These are phyloP conservation scores for Thalassia testudinum DNA, from an alignment of 116 monocot species.

Conservation along the genomic window DNA sequence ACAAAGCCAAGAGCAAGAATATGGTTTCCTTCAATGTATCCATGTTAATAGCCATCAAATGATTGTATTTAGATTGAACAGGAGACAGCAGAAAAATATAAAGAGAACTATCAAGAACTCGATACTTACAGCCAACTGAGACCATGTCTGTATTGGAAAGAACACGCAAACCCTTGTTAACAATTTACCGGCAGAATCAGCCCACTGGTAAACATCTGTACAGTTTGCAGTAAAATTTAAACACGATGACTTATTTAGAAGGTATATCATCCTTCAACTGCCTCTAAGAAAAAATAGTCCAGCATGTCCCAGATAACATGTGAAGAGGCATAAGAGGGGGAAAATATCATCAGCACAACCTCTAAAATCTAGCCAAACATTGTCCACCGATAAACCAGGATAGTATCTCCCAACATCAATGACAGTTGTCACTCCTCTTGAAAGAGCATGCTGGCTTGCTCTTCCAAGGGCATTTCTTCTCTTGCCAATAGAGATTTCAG, in stretches of 20 bases:
- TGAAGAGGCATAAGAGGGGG: background rate
- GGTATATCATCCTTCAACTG: too few relatives aligned
- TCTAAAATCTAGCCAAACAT: constrained; percentile 79
- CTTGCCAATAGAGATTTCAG: constrained; percentile 52
- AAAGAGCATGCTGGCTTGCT: constrained; percentile 73
- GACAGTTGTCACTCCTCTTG: constrained; percentile 73
- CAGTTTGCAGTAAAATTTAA: too few relatives aligned
- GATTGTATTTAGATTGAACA: too few relatives aligned
- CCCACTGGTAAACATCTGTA: constrained; percentile 91
- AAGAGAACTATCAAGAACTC: background rate
- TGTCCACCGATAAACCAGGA: constrained; percentile 45
- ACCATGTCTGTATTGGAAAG: constrained; percentile 86
- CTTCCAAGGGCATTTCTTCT: constrained; percentile 57
- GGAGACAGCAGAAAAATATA: background rate
- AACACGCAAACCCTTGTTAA: constrained; percentile 80
- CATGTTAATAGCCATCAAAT: background rate
- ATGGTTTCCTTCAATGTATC: background rate
- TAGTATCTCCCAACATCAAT: constrained; percentile 85
- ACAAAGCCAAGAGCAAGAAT: background rate
- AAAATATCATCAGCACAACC: constrained; percentile 24
- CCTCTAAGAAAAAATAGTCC: too few relatives aligned
- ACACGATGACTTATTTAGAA: too few relatives aligned
- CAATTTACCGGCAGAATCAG: constrained; percentile 70
- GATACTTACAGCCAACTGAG: constrained; percentile 54
- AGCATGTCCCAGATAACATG: background rate